Base-by-base conservation (phyloP, 257 asterid genomes). In the Craterostigma plantagineum region DNA sequence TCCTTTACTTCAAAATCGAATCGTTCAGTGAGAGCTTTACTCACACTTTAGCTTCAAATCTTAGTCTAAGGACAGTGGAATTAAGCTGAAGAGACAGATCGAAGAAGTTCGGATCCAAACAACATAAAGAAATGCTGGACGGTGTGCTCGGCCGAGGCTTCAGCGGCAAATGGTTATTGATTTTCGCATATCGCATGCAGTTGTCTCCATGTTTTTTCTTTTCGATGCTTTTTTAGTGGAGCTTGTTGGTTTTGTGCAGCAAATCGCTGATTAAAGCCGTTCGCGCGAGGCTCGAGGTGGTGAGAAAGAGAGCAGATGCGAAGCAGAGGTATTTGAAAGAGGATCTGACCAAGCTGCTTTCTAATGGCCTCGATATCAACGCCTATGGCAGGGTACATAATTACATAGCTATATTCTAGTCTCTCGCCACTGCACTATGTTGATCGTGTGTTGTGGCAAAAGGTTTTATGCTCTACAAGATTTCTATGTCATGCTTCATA, bases 271-370 rank as follows among this genome's bases (percentile, higher is more conserved):
- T 71, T 11, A 90, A 83, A 67, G 60, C 68, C 47, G 73, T 70
- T 15, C 64, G 71, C 52, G 63, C 76, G 45, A 73, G 99, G 79
- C 77, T 90, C 63, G 87, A 66, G 50, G 70, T 71, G 63, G 69
- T 69, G 56, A 54, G 84, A 53, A 62, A 60, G 74, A 73, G 95
- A 70, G 81, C 79, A 35, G 94, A 76, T 75, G 91, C 92, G 58
- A 75, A 69, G 62, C 94, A 83, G 84, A 79, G 82, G 72, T 83
- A 79, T 63, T 59, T 77, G 38, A 83, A 71, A 63, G 94, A 79
- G 53, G 99, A 90, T 77, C 94, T 90, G 59, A 80, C 72, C 14
- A 90, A 90, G 66, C 61, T 90, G 66, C 87, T 90, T 11, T 57
- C 73, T 5, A 77, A 79, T 65, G 99, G 99, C 11, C 91, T 90